Evolutionary conservation across 2,329 filamentous ascomycete species (phyloP), one percentile per base, ranked within the genome.

Genomic region (Penicillium sp.): DNA sequence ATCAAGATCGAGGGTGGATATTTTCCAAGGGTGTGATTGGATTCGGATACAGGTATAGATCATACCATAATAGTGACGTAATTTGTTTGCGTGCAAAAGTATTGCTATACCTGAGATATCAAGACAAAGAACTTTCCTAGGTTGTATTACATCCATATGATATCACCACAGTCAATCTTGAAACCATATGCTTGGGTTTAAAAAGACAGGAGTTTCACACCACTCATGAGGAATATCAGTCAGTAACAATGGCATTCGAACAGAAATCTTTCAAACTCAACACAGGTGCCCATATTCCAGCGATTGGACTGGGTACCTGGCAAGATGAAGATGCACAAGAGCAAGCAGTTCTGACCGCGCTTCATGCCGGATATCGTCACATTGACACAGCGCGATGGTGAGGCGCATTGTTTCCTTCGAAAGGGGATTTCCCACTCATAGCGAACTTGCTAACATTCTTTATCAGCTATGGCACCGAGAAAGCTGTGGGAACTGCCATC

Each of bases 401-500:
- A 62, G 70, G 50, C 16, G 4, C 16, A 40, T 9, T 6, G 3
- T n/a, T n/a, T 2, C 5, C 16, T 36, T 3, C 11, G n/a, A 16
- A n/a, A 13, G 4, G 13, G 4, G n/a, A 22, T n/a, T 29, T 10
- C 8, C 1, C 10, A n/a, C 24, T 27, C 24, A 27, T 5, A 27
- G 24, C 0, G 18, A 5, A 6, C 24, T 27, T 27, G 24, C 24
- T 27, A 27, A 27, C 21, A 3, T 18, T 6, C 22, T 2, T 2
- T 10, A 36, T 16, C 32, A 77, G 74, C 67, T 88, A 88, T 66
- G 77, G 79, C 51, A 90, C 87, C 54, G 87, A 88, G 69, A 79
- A 79, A 50, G 84, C 87, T 48, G 85, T 88, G 0, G 88, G 86
- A 11, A 74, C 79, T 59, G 88, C 83, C 18, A 83, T 89, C 65